phyloP scores from a whole-genome alignment of 768 basidiomycete genomes.

The Gautieria morchelliformis region DNA sequence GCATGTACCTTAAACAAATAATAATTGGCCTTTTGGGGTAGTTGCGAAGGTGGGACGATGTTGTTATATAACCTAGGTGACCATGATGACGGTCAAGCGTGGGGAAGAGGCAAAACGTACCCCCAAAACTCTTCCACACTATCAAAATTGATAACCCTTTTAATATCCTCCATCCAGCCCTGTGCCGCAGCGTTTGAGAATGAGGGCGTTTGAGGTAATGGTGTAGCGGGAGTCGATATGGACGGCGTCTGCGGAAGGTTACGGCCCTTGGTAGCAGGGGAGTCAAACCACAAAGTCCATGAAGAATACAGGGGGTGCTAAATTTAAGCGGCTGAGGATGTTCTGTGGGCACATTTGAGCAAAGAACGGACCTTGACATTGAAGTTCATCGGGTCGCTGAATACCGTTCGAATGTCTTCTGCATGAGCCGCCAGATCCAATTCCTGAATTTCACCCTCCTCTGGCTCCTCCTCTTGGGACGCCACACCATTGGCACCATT shows the following conservation, averaged over 20 bases:
- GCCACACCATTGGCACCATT: constrained; percentile 18
- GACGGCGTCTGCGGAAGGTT: constrained; percentile 80
- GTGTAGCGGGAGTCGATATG: constrained; percentile 69
- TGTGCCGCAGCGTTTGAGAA: constrained; percentile 51
- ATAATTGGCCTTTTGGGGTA: constrained; percentile 97
- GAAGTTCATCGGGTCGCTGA: constrained; percentile 86
- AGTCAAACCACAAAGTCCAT: constrained; percentile 99
- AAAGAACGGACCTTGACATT: constrained; percentile 75
- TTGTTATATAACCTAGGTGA: constrained; percentile 79
- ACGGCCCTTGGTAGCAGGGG: constrained; percentile 82
- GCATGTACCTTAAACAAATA: constrained; percentile 88
- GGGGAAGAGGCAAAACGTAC: constrained; percentile 32
- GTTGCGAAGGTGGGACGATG: constrained; percentile 87
- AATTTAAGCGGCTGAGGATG: neutral
- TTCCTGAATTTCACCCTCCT: constrained; percentile 83
- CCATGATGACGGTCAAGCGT: neutral
- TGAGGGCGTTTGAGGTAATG: constrained; percentile 63
- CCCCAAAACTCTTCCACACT: constrained; percentile 99
- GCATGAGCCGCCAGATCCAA: constrained; percentile 78
- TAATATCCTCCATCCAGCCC: constrained; percentile 99
- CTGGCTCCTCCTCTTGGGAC: constrained; percentile 25
- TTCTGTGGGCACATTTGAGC: neutral
- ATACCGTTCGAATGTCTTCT: constrained; percentile 82
- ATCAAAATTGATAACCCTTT: constrained; percentile 90
- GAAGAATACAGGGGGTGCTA: constrained; percentile 91